Percentiles rank a stretch among this genome's conserved stretches.
These are phyloP conservation scores for Pharnaceum exiguum DNA, from an alignment of 148 eudicot genomes.

Conservation along the genomic window DNA sequence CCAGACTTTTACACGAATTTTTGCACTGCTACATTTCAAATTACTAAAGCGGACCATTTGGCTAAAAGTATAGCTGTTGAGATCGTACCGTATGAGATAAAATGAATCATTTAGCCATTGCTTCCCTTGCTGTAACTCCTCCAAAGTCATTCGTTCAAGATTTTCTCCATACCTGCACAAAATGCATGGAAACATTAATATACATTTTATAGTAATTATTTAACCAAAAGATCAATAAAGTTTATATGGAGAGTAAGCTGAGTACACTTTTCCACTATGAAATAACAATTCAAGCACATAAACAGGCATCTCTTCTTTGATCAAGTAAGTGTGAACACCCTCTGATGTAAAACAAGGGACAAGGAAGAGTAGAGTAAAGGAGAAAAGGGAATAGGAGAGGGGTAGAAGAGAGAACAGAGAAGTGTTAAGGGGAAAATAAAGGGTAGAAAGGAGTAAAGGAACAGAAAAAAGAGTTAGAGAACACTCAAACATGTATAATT, in stretches of 20 bases:
- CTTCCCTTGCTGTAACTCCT: constrained; percentile 77
- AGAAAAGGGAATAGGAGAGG: too few relatives aligned
- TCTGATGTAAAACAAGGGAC: too few relatives aligned
- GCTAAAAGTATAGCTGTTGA: neutral
- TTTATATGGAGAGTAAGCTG: neutral
- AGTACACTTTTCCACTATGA: too few relatives aligned
- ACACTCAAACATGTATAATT: too few relatives aligned
- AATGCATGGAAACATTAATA: neutral
- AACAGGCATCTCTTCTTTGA: too few relatives aligned
- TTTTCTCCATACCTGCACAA: constrained; percentile 56
- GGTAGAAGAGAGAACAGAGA: too few relatives aligned
- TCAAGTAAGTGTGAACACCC: too few relatives aligned
- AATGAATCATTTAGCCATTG: constrained; percentile 74
- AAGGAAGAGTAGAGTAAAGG: too few relatives aligned
- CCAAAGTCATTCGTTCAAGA: constrained; percentile 60
- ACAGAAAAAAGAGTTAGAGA: too few relatives aligned
- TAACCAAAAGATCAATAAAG: neutral
- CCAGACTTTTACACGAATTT: neutral
- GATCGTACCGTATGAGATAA: constrained; percentile 67
- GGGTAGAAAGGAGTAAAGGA: too few relatives aligned
- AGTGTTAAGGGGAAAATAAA: too few relatives aligned
- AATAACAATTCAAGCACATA: too few relatives aligned
- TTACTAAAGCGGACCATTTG: neutral
- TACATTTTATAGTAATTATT: neutral
- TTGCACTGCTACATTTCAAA: neutral